Evolutionary conservation across 139 green algal genomes (phyloP).

Genomic region (Diplosphaera chodatii): DNA sequence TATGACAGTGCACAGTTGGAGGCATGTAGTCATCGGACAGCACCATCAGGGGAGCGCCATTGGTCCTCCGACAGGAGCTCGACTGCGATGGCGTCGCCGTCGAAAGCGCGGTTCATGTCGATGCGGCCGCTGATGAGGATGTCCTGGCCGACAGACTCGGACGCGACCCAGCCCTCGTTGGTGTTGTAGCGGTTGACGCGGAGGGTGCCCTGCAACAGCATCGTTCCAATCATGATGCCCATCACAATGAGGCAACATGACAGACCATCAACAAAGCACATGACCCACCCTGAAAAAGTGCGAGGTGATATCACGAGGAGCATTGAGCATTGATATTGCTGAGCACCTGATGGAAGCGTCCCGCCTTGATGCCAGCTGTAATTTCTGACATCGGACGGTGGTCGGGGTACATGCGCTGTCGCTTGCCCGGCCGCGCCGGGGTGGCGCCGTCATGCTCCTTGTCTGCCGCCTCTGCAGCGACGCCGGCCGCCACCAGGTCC

Average conservation of each 20-base stretch:
- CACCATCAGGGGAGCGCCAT: slow-evolving; percentile 41
- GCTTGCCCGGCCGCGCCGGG: slow-evolving; percentile 38
- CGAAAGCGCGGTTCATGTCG: slow-evolving; percentile 81
- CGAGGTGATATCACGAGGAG: too few relatives aligned
- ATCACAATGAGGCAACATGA: too few relatives aligned
- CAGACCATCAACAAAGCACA: too few relatives aligned
- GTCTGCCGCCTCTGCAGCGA: slow-evolving; percentile 5
- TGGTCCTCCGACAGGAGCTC: slow-evolving; percentile 76
- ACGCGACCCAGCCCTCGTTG: slow-evolving; percentile 70
- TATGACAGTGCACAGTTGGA: too few relatives aligned
- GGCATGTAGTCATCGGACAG: too few relatives aligned
- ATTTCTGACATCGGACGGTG: slow-evolving; percentile 66
- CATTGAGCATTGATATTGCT: too few relatives aligned
- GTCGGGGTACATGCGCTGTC: slow-evolving; percentile 68
- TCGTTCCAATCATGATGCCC: too few relatives aligned
- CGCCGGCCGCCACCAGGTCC: slow-evolving; percentile 49
- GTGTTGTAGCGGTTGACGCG: slow-evolving; percentile 74
- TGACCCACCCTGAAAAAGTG: too few relatives aligned
- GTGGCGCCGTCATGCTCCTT: neutral
- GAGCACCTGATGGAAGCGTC: slow-evolving; percentile 69
- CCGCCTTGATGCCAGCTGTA: slow-evolving; percentile 68
- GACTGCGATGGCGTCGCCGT: slow-evolving; percentile 61
- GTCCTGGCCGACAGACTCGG: slow-evolving; percentile 58
- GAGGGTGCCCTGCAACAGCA: slow-evolving; percentile 53
- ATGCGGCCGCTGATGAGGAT: slow-evolving; percentile 65